A percentile compares a stretch with the other conserved stretches of the same genome.
phyloP scores from a whole-genome alignment of 257 asterid species.

The Gentiana dahurica region DNA sequence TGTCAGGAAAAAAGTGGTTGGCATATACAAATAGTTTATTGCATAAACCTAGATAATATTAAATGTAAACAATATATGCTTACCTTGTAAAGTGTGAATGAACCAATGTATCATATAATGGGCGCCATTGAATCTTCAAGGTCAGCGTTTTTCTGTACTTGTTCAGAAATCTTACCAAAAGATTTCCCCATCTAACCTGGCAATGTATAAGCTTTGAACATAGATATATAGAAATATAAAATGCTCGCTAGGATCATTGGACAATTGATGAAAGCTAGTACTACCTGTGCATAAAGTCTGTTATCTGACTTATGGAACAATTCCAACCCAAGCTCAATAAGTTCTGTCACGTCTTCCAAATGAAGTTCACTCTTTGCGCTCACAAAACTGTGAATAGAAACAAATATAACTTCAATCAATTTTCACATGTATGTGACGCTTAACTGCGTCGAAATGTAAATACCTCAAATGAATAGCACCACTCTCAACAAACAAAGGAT shows the following conservation, averaged over 20 bases:
- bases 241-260: slow-evolving; percentile 9
- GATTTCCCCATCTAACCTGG: slow-evolving; percentile 96
- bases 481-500: no score
- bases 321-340: slow-evolving; percentile 62
- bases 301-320: slow-evolving; percentile 56
- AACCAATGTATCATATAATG: slow-evolving; percentile 64
- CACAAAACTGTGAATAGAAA: slow-evolving; percentile 49
- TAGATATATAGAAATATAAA: slow-evolving; percentile 15
- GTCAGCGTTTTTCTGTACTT: slow-evolving; percentile 72
- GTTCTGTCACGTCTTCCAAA: slow-evolving; percentile 62
- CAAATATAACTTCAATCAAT: neutral
- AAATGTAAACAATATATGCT: slow-evolving; percentile 5
- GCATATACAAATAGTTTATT: neutral
- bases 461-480: no score
- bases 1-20: neutral
- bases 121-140: slow-evolving; percentile 82
- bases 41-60: no score
- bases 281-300: slow-evolving; percentile 82
- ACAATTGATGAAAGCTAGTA: slow-evolving; percentile 3
- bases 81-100: slow-evolving; percentile 87
- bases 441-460: no score
- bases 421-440: no score
- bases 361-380: slow-evolving; percentile 82
- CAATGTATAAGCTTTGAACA: slow-evolving; percentile 9
- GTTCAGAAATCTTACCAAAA: slow-evolving; percentile 73